Conservation (phyloP, 345 rosid genomes). For the Brassica nigra region DNA sequence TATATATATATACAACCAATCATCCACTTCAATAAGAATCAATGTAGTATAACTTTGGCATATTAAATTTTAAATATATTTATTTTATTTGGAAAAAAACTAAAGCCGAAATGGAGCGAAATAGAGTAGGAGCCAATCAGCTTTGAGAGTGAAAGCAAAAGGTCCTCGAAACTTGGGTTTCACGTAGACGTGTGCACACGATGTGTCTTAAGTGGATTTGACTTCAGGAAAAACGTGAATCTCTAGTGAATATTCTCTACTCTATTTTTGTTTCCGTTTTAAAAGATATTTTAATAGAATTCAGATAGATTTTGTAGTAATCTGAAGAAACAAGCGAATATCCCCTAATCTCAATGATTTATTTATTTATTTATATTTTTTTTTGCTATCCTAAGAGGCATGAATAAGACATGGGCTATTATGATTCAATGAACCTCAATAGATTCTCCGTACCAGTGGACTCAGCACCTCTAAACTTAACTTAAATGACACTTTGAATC, state of each 20-base stretch:
- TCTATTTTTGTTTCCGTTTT: conserved; percentile 1
- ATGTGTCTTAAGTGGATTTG: conserved; percentile 55
- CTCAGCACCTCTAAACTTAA: conserved; percentile 12
- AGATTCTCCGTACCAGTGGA: conserved; percentile 3
- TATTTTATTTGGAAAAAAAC: background rate
- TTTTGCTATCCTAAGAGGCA: background rate
- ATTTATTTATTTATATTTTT: background rate
- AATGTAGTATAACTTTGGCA: background rate
- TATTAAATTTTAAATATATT: background rate
- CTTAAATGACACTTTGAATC: conserved; percentile 5
- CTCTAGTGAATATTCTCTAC: conserved; percentile 32
- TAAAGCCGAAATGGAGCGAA: background rate
- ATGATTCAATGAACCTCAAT: conserved; percentile 9
- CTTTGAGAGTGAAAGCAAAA: background rate
- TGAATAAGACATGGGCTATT: too few species aligned
- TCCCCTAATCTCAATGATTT: conserved; percentile 26
- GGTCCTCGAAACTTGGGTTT: conserved; percentile 6
- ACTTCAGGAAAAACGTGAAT: conserved; percentile 36
- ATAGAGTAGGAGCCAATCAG: conserved; percentile 32
- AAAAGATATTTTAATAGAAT: background rate
- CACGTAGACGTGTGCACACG: conserved; percentile 51
- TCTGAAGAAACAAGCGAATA: background rate
- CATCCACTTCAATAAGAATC: background rate
- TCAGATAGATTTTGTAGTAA: too few species aligned
- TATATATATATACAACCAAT: background rate